A percentile compares a stretch with the other conserved stretches of the same genome.
Evolutionary conservation across 2,329 filamentous ascomycete genomes (phyloP).

Genomic region (Cryphonectria parasitica): DNA sequence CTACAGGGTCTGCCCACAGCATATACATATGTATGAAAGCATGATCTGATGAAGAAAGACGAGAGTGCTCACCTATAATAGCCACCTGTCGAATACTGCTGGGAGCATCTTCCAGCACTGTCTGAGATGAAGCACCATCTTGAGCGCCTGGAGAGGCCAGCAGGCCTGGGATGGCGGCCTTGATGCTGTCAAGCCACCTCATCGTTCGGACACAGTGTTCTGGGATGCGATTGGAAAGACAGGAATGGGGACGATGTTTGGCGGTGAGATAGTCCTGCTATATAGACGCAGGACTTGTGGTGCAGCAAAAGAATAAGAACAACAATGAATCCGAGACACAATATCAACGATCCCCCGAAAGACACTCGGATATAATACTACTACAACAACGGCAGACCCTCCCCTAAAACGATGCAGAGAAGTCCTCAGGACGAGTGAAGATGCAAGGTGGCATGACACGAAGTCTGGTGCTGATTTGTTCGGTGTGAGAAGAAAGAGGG

Average conservation of each 20-base stretch:
- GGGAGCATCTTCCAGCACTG: conserved; percentile 23
- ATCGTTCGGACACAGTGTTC: neutral
- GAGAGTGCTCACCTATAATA: conserved; percentile 34
- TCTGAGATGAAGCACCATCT: conserved; percentile 10
- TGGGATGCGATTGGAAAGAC: neutral
- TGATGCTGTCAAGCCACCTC: conserved; percentile 29
- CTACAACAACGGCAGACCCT: neutral
- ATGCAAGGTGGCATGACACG: neutral
- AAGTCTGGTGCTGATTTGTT: neutral
- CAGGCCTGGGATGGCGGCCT: conserved; percentile 27
- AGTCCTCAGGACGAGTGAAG: neutral
- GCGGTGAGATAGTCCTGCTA: neutral
- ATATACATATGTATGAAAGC: neutral
- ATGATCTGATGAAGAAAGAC: neutral
- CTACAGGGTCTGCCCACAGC: neutral
- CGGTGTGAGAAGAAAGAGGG: neutral
- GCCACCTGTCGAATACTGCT: conserved; percentile 36
- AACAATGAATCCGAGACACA: conserved; percentile 2
- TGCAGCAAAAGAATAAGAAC: neutral
- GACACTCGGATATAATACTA: conserved; percentile 1
- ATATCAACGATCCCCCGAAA: neutral
- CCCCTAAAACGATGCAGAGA: neutral
- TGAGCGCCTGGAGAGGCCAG: conserved; percentile 21
- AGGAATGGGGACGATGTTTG: neutral
- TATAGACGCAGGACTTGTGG: neutral